Percentiles rank a stretch among this genome's conserved stretches.
phyloP scores from a whole-genome alignment of 2,329 filamentous ascomycete species.

The Ophiostoma triangulosporum region DNA sequence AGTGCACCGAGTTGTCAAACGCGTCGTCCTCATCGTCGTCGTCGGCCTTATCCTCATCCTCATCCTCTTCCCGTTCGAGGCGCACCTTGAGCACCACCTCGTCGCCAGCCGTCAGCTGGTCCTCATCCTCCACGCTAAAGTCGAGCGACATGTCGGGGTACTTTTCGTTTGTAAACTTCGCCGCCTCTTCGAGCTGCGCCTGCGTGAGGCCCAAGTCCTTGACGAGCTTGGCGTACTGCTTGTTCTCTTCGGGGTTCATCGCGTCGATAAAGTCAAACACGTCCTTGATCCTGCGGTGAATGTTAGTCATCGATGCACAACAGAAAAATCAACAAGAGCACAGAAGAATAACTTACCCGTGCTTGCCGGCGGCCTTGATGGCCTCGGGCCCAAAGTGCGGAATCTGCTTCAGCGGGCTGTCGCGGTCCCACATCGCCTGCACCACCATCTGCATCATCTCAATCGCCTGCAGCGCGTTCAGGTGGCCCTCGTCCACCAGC shows the following conservation, averaged over 20 bases:
- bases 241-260: constrained; percentile 91
- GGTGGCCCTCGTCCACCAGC: constrained; percentile 83
- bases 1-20: constrained; percentile 74
- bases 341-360: constrained; percentile 42
- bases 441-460: constrained; percentile 99
- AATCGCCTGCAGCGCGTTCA: constrained; percentile 98
- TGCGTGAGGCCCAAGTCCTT: constrained; percentile 68
- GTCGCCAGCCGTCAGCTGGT: constrained; percentile 65
- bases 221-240: constrained; percentile 64
- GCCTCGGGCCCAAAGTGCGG: constrained; percentile 80
- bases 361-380: constrained; percentile 69
- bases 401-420: constrained; percentile 93
- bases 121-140: constrained; percentile 70
- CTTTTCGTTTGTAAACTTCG: constrained; percentile 87
- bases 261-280: constrained; percentile 98
- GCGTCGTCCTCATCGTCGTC: constrained; percentile 24
- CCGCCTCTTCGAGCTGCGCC: constrained; percentile 74
- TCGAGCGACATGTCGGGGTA: constrained; percentile 92
- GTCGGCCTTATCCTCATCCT: constrained; percentile 48
- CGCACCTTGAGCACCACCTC: constrained; percentile 73
- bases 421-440: constrained; percentile 97
- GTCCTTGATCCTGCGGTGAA: constrained; percentile 62
- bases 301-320: constrained; percentile 12
- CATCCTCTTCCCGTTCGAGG: constrained; percentile 71
- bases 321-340: not conserved